Base-by-base conservation (phyloP, 208 protist genomes). In the Leishmania amazonensis region DNA sequence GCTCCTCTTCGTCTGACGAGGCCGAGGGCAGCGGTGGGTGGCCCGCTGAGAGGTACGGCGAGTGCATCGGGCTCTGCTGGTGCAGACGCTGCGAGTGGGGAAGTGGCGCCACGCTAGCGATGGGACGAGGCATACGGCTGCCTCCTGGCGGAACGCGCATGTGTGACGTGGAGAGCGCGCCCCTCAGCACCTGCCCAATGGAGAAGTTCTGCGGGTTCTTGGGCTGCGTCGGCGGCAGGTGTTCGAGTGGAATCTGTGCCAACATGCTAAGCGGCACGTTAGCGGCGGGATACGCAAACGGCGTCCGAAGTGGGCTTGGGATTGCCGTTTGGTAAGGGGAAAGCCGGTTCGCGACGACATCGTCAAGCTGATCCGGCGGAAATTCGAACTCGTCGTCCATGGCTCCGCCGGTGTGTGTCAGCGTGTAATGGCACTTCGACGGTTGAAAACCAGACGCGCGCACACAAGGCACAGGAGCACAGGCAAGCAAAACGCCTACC, bases 321-420 rank as follows among this genome's bases (percentile, higher is more conserved):
- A 75, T 35, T 7, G 74, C 72, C 38, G 71, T 51, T 8, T 80
- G 70, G 40, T 77, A 81, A 42, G 75, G 51, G 24, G 81, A 76
- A 24, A 82, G 77, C 53, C 38, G 54, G 19, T 6, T 54, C 38
- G 76, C 42, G 45, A 93, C 65, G 58, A 84, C 86, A 45, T 90
- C 88, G 68, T 84, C 85, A 8, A 89, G 74, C 21, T 85, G 89
- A 75, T 94, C 91, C 15, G 92, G 89, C 35, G 92, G 91, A 75
- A 97, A 97, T 24, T 97, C 92, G 83, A 97, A 97, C 73, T 97
- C 94, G 49, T 93, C 89, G 67, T 91, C 80, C 79, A 83, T 89
- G 19, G 40, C 40, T 11, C 75, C 9, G 21, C 11, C n/a, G 19
- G 45, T 74, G 70, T 45, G 70, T 24, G 17, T 74, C 42, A 11